Conservation (phyloP, 2,329 filamentous ascomycete species). For the Aspergillus ustus region DNA sequence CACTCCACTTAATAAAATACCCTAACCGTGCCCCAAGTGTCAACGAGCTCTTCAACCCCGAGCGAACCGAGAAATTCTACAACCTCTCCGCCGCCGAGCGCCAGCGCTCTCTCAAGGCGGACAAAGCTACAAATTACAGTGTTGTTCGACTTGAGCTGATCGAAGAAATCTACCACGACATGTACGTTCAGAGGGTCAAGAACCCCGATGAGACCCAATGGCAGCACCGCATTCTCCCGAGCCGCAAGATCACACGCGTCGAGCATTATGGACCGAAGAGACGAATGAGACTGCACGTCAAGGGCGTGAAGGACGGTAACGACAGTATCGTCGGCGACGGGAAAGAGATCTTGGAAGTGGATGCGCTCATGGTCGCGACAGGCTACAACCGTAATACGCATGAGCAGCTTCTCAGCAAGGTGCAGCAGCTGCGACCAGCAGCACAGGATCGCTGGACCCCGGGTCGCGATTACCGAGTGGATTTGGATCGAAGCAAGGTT, state of each 20-base stretch:
- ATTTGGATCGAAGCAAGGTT: conserved; percentile 71
- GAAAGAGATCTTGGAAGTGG: conserved; percentile 72
- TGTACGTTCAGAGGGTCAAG: conserved; percentile 82
- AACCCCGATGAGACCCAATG: conserved; percentile 72
- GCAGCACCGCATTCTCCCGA: conserved; percentile 79
- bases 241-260: conserved; percentile 69
- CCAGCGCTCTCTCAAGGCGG: conserved; percentile 64
- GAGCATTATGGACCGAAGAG: conserved; percentile 55
- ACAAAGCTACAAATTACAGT: conserved; percentile 89
- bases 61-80: conserved; percentile 78
- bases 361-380: conserved; percentile 83
- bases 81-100: conserved; percentile 67
- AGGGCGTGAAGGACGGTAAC: conserved; percentile 47
- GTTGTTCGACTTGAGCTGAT: conserved; percentile 91
- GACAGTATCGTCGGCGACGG: conserved; percentile 40
- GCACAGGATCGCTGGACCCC: conserved; percentile 66
- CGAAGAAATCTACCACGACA: conserved; percentile 82
- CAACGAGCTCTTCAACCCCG: conserved; percentile 95
- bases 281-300: conserved; percentile 65
- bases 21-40: conserved; percentile 60
- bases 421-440: conserved; percentile 69
- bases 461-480: conserved; percentile 76
- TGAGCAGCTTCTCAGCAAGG: conserved; percentile 71
- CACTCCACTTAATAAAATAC: background rate
- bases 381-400: conserved; percentile 82